Percentiles rank a stretch among this genome's conserved stretches.
Evolutionary conservation across 2,329 filamentous ascomycete genomes (phyloP).

Genomic region (Mycosphaerella arachidis): DNA sequence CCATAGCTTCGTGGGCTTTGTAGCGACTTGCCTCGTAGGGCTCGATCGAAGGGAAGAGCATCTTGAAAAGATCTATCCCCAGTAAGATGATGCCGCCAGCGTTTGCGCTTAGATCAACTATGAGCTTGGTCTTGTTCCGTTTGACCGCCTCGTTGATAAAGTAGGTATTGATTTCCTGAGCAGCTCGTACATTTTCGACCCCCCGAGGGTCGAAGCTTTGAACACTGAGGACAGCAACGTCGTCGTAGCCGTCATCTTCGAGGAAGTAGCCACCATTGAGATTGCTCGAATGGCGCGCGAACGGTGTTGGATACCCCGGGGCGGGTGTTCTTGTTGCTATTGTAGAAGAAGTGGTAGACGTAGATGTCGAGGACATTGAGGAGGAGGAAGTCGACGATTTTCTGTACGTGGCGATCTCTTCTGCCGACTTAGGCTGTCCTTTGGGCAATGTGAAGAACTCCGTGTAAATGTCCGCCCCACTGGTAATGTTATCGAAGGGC

Average conservation of each 20-base stretch:
- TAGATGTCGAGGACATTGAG: conserved; percentile 14
- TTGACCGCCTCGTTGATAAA: conserved; percentile 43
- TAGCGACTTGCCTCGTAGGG: conserved; percentile 50
- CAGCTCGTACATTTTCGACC: conserved; percentile 30
- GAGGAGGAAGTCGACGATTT: conserved; percentile 5
- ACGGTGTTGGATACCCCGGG: conserved; percentile 42
- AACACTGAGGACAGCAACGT: conserved; percentile 44
- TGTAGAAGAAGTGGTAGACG: conserved; percentile 3
- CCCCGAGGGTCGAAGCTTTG: conserved; percentile 38
- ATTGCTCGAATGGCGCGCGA: conserved; percentile 39
- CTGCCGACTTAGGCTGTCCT: conserved; percentile 21
- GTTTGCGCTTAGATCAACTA: conserved; percentile 57
- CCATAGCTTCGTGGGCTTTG: conserved; percentile 46
- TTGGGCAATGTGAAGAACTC: conserved; percentile 28
- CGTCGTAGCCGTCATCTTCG: conserved; percentile 41
- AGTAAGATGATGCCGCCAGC: conserved; percentile 56
- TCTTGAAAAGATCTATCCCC: conserved; percentile 59
- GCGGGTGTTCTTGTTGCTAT: conserved; percentile 28
- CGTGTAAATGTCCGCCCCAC: conserved; percentile 41
- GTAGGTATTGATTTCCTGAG: conserved; percentile 40
- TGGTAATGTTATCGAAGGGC: conserved; percentile 40
- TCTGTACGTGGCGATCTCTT: conserved; percentile 17
- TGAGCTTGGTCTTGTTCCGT: conserved; percentile 55
- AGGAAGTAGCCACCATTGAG: conserved; percentile 47
- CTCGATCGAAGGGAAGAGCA: conserved; percentile 49